These are phyloP conservation scores for Ascochyta fabae DNA, from an alignment of 2,329 filamentous ascomycete species.

Conservation along the genomic window DNA sequence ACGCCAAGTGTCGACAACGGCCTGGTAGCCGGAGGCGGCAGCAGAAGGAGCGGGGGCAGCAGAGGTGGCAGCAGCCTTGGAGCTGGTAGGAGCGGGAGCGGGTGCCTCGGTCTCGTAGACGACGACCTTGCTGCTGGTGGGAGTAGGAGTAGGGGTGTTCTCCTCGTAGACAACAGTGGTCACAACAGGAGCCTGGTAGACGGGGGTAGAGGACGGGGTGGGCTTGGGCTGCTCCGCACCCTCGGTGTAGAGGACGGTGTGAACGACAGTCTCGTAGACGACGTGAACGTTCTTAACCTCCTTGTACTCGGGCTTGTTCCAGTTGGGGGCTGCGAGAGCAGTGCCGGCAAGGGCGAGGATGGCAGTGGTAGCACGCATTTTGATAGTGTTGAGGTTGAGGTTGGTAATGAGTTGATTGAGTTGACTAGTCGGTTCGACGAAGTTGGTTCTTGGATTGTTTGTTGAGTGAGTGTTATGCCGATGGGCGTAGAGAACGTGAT, in stretches of 20 bases:
- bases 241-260: constrained; percentile 35
- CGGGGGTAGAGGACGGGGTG: constrained; percentile 10
- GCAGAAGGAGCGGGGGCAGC: constrained; percentile 17
- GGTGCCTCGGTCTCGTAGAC: constrained; percentile 11
- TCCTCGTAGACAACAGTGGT: constrained; percentile 18
- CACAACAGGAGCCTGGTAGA: constrained; percentile 8
- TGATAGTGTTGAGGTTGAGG: constrained; percentile 25
- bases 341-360: constrained; percentile 43
- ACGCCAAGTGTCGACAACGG: constrained; percentile 36
- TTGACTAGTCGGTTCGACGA: constrained; percentile 28
- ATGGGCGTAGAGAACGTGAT: constrained; percentile 41
- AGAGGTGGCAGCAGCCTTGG: constrained; percentile 18
- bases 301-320: constrained; percentile 17
- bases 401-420: constrained; percentile 20
- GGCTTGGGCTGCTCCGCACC: constrained; percentile 18
- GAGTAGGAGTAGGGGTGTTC: constrained; percentile 9
- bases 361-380: constrained; percentile 38
- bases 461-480: constrained; percentile 34
- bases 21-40: constrained; percentile 32
- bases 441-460: constrained; percentile 15
- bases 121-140: not conserved
- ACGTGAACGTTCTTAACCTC: constrained; percentile 30
- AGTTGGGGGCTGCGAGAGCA: constrained; percentile 32
- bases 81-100: constrained; percentile 13
- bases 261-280: constrained; percentile 37